Percentiles rank a stretch among this genome's conserved stretches.
These are phyloP conservation scores for Talaromyces marneffei DNA, from an alignment of 2,329 filamentous ascomycete species.

Conservation along the genomic window DNA sequence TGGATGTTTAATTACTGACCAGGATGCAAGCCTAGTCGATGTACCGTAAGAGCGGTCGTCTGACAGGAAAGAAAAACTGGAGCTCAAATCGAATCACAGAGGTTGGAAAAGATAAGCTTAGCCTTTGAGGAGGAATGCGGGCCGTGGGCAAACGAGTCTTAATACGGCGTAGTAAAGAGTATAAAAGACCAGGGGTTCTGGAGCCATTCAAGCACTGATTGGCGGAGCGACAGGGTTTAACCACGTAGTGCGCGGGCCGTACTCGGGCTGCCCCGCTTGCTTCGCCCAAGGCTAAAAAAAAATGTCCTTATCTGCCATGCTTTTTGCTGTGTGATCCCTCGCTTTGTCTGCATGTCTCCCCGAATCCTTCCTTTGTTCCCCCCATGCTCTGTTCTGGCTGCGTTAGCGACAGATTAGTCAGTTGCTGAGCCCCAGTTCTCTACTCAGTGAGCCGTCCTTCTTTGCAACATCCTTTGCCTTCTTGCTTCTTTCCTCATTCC, in stretches of 20 bases:
- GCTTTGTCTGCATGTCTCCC: not conserved
- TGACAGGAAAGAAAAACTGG: not conserved
- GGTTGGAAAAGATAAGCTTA: not conserved
- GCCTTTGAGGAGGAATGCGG: not conserved
- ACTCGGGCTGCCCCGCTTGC: slow-evolving; percentile 1
- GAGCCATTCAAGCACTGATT: not conserved
- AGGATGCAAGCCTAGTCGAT: not conserved
- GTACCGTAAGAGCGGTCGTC: not conserved
- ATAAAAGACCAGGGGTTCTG: not conserved
- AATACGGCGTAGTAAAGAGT: not conserved
- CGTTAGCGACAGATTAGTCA: not conserved
- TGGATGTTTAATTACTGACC: not conserved
- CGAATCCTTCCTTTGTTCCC: not conserved
- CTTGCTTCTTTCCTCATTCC: not conserved
- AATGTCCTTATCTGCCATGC: not conserved
- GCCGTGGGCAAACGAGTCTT: not conserved
- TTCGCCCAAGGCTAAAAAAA: not conserved
- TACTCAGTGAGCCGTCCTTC: not conserved
- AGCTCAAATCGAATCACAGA: not conserved
- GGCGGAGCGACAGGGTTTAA: not conserved
- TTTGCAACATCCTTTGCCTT: not conserved
- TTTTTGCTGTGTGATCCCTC: not conserved
- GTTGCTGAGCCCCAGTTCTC: not conserved
- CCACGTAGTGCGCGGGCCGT: slow-evolving; percentile 1
- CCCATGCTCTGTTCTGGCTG: not conserved